Conservation (phyloP, 495 filamentous ascomycete species). For the Trichoderma reesei region DNA sequence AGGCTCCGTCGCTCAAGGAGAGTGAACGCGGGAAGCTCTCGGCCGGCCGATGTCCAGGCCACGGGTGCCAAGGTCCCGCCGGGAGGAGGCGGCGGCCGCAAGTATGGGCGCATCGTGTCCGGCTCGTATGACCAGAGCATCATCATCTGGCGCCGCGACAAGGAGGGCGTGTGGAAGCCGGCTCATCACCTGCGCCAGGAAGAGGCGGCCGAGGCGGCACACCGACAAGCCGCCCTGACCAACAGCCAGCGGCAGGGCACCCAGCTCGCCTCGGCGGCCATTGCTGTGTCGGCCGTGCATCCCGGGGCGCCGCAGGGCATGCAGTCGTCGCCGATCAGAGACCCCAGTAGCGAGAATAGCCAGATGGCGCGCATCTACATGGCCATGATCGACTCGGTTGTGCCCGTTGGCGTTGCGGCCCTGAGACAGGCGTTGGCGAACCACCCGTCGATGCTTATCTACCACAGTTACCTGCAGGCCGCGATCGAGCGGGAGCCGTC, state of each 20-base stretch:
- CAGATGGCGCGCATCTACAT: conserved; percentile 13
- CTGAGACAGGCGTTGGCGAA: conserved; percentile 33
- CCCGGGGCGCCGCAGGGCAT: neutral
- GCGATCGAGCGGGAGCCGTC: conserved; percentile 34
- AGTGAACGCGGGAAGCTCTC: conserved; percentile 65
- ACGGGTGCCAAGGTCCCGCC: conserved; percentile 77
- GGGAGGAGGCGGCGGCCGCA: conserved; percentile 71
- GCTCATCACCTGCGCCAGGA: conserved; percentile 64
- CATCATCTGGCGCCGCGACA: conserved; percentile 83
- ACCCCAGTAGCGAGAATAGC: conserved; percentile 2
- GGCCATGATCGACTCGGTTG: conserved; percentile 33
- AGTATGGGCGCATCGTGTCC: conserved; percentile 81
- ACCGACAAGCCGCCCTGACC: conserved; percentile 1
- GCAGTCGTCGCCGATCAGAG: neutral
- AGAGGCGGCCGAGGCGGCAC: conserved; percentile 37
- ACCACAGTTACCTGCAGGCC: conserved; percentile 29
- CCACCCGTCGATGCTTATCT: conserved; percentile 35
- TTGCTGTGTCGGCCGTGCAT: neutral
- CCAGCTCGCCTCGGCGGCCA: conserved; percentile 6
- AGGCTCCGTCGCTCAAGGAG: conserved; percentile 35
- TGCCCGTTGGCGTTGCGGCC: conserved; percentile 32
- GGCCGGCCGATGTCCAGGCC: conserved; percentile 66
- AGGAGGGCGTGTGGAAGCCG: conserved; percentile 69
- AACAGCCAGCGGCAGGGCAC: neutral
- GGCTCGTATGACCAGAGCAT: conserved; percentile 94